Conservation (phyloP, 148 eudicot species). For the Camellia granthamiana region DNA sequence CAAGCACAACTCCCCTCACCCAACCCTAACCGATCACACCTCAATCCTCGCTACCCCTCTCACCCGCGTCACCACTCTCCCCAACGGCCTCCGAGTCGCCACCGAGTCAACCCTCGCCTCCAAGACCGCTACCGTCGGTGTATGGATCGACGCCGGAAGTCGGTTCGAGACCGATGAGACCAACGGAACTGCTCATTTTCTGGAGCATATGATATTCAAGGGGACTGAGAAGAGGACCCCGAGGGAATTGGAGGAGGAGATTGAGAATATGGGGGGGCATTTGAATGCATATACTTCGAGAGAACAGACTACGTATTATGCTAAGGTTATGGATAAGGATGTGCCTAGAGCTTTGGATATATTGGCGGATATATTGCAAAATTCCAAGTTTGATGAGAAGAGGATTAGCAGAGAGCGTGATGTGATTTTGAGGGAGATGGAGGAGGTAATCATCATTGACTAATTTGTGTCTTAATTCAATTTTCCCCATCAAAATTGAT, state of each 20-base stretch:
- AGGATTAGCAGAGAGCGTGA: slow-evolving; percentile 56
- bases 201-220: slow-evolving; percentile 71
- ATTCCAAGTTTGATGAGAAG: slow-evolving; percentile 60
- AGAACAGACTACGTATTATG: slow-evolving; percentile 75
- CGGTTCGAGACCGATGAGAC: slow-evolving; percentile 59
- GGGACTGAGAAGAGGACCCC: slow-evolving; percentile 52
- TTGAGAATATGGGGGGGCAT: slow-evolving; percentile 81
- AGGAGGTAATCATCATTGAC: slow-evolving; percentile 45
- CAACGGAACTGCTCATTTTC: slow-evolving; percentile 66
- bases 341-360: slow-evolving; percentile 64
- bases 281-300: slow-evolving; percentile 79
- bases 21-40: slow-evolving; percentile 48
- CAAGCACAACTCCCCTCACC: slow-evolving; percentile 50
- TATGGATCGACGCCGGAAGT: slow-evolving; percentile 71
- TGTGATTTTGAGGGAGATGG: slow-evolving; percentile 84
- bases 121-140: slow-evolving; percentile 68
- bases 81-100: slow-evolving; percentile 62
- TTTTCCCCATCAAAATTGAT: neutral
- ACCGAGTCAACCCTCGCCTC: slow-evolving; percentile 53
- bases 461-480: no score
- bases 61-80: slow-evolving; percentile 52
- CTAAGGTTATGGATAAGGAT: slow-evolving; percentile 58
- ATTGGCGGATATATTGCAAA: slow-evolving; percentile 75
- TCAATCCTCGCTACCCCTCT: slow-evolving; percentile 44
- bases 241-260: slow-evolving; percentile 56